Percentiles rank a stretch among this genome's conserved stretches.
These are phyloP conservation scores for Exophiala bonariae DNA, from an alignment of 2,329 filamentous ascomycete species.

Conservation along the genomic window DNA sequence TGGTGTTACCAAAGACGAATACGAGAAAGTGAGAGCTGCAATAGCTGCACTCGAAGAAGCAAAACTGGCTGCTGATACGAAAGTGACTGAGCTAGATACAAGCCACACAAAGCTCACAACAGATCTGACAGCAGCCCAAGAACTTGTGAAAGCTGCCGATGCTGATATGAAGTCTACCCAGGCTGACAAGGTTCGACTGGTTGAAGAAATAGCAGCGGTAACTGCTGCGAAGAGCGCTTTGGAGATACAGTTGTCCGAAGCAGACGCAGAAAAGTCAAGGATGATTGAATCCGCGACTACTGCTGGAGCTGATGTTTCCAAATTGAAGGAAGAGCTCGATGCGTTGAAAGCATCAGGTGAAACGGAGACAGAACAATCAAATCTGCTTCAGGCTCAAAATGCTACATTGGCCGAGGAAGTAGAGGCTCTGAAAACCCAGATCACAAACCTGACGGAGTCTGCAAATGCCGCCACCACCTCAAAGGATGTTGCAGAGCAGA, in stretches of 20 bases:
- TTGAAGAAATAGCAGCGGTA: not conserved
- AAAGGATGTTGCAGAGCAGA: slow-evolving; percentile 6
- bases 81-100: slow-evolving; percentile 34
- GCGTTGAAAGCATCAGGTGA: not conserved
- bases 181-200: slow-evolving; percentile 3
- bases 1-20: slow-evolving; percentile 8
- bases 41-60: slow-evolving; percentile 14
- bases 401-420: slow-evolving; percentile 2
- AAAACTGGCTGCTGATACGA: slow-evolving; percentile 55
- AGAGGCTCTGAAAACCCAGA: slow-evolving; percentile 2
- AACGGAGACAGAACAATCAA: not conserved
- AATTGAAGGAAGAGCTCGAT: not conserved
- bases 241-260: not conserved
- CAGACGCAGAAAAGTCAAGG: slow-evolving; percentile 10
- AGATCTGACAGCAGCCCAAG: not conserved
- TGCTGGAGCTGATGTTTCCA: not conserved
- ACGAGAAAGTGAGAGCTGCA: slow-evolving; percentile 10
- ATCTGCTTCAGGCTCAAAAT: not conserved
- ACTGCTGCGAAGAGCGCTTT: not conserved
- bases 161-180: not conserved
- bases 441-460: slow-evolving; percentile 1
- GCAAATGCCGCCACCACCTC: slow-evolving; percentile 1
- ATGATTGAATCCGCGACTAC: slow-evolving; percentile 1
- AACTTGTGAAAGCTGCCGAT: not conserved
- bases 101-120: not conserved